Evolutionary conservation across 1,284 basidiomycete species (phyloP), one percentile per base, ranked within the genome.

Genomic region (Ustilago trichophora): DNA sequence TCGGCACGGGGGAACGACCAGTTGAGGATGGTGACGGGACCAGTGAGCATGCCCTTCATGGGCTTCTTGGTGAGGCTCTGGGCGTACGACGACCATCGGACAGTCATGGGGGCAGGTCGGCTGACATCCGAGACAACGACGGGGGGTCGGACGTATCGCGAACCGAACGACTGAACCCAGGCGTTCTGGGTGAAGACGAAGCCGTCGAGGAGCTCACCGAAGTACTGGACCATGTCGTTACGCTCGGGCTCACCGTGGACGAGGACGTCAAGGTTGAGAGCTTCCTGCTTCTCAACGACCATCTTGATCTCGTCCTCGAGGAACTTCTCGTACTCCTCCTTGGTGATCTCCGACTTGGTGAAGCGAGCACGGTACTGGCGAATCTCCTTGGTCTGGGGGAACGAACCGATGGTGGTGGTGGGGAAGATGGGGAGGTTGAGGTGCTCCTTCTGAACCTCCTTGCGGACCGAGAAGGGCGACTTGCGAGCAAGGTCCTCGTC

Each of bases 1-100:
- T 99, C 96, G 75, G 92, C 93, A 85, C 96, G 95, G 80, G 96
- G 96, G 95, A 98, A 99, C 36, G 96, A 98, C 96, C 96, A 98
- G 88, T 98, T 98, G 84, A 98, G 88, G 84, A 98, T 97, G 54
- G 83, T 83, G 66, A 83, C 82, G 36, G 82, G 83, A 68, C 94
- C 93, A 65, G 95, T 95, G 69, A 84, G 78, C 96, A 98, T 98
- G 77, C 95, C 95, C 90, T 99, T 99, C 92, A 99, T 95, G 80
- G 95, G 93, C 84, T 89, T 90, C 83, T 88, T 85, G 77, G 94
- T 92, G 75, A 98, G 83, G 83, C 91, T 93, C 87, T 98, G 96
- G 59, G 96, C 95, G 84, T 95, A 98, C 80, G 88, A 88, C 72
- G 91, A 93, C 96, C 96, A 99, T 83, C 89, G 89, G 80, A 98